Evolutionary conservation across 306 rosid genomes (phyloP), one percentile per base, ranked within the genome.

Genomic region (Vigna nakashimae): DNA sequence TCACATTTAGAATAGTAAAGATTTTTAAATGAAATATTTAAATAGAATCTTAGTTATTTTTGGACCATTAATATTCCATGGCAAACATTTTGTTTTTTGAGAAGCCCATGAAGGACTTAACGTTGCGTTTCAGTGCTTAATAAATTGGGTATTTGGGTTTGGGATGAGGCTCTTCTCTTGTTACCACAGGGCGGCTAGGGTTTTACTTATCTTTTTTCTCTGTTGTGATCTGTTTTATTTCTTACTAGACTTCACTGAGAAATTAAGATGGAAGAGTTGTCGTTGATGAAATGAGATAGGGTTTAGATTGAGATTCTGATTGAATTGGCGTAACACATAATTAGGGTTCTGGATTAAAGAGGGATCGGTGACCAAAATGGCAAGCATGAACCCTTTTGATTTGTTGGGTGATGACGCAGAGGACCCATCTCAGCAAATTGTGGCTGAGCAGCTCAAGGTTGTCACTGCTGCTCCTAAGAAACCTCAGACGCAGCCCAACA

Each of bases 321-420:
- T 45, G 50, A 11, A 1, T 12, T 62, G 22, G 0, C 22, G 9
- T n/a, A 16, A 63, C 5, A 34, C 20, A 8, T 16, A 34, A n/a
- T 34, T n/a, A 3, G 15, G 69, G 69, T 13, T n/a, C 36, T 64
- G 14, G 22, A 7, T 30, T 32, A 16, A 1, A 9, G 46, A 36
- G 50, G 43, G 4, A 63, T 15, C n/a, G 13, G 40, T 14, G 1
- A 64, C 4, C 3, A 38, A n/a, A 80, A 90, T 91, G 97, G 84
- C 92, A 82, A 89, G 85, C 69, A 55, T 55, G 80, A 91, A 91
- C 86, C 94, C 92, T 3, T 91, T 91, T 64, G 94, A 79, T 81
- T 86, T 91, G 86, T 76, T 91, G 89, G 91, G 86, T 5, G 94
- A 86, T 49, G 97, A 91, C 28, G 89, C 94, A 1, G 94, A 91